These are phyloP conservation scores for Gypsophila paniculata DNA, from an alignment of 179 eudicot genomes.

Conservation along the genomic window DNA sequence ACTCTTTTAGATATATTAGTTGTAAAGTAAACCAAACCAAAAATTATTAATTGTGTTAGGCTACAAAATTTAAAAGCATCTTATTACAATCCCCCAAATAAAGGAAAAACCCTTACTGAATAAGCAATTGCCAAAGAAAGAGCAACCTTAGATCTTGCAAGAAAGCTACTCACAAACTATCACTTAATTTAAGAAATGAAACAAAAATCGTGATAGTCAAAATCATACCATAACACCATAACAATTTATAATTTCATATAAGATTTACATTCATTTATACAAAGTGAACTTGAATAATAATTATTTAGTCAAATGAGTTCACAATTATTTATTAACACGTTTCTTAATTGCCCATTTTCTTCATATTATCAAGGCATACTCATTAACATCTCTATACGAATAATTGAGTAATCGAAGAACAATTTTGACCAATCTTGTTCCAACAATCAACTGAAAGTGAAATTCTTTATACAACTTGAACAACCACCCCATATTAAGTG, in stretches of 20 bases:
- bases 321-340: neutral
- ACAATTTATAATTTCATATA: neutral
- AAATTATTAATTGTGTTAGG: too few species aligned
- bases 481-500: neutral
- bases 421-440: neutral
- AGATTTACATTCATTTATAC: neutral
- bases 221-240: neutral
- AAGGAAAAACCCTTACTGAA: too few species aligned
- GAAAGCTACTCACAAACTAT: too few species aligned
- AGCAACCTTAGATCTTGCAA: too few species aligned
- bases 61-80: too few species aligned
- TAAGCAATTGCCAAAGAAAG: too few species aligned
- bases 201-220: neutral
- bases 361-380: too few species aligned
- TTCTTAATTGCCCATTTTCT: neutral
- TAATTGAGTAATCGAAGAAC: neutral
- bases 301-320: neutral
- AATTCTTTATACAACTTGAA: constrained; percentile 15
- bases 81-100: too few species aligned
- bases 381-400: too few species aligned
- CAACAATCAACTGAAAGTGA: constrained; percentile 4
- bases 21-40: too few species aligned
- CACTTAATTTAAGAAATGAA: too few species aligned
- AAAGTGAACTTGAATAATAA: neutral
- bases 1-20: too few species aligned